Evolutionary conservation across 2,329 filamentous ascomycete genomes (phyloP), one percentile per base, ranked within the genome.

Genomic region (Fusarium udum): DNA sequence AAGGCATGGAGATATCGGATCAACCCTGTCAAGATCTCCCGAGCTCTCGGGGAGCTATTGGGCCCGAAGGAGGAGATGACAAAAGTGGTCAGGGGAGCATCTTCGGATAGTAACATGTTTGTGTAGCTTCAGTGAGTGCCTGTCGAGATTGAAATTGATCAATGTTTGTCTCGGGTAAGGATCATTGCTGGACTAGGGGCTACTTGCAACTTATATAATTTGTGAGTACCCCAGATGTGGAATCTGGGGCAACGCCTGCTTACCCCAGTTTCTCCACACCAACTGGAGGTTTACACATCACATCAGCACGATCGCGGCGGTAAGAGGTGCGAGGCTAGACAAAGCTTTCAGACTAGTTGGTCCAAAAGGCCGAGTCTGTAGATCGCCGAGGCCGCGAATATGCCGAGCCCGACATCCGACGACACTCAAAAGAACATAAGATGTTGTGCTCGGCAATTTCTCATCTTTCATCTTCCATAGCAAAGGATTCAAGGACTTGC

Each of bases 201-300:
- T 11, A 2, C 8, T 7, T 10, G n/a, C 6, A 18, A 11, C 20
- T 55, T 55, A 31, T 52, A 52, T 40, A 40, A 11, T 6, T 55
- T 20, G 20, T n/a, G 10, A 16, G 18, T 13, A 55, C 26, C 36
- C 36, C 36, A 1, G 52, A 24, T 12, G 4, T 4, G 2, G 14
- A 42, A n/a, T n/a, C 34, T 22, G 26, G 26, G 15, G 24, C 4
- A 31, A 15, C 26, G 10, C 26, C 14, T 5, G 24, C 13, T 15
- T 55, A 31, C 24, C 52, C 52, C 26, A 20, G 52, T 20, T n/a
- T 42, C 52, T 28, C 11, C 11, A 20, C 6, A 10, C 11, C 11
- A 0, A 5, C 22, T 11, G 1, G 15, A 31, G 6, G 4, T 40
- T 22, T 11, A 4, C 6, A 7, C 0, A 15, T 32, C 6, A 14